These are phyloP conservation scores for Chaetomium sp. DNA, from an alignment of 2,329 filamentous ascomycete species.

Conservation along the genomic window DNA sequence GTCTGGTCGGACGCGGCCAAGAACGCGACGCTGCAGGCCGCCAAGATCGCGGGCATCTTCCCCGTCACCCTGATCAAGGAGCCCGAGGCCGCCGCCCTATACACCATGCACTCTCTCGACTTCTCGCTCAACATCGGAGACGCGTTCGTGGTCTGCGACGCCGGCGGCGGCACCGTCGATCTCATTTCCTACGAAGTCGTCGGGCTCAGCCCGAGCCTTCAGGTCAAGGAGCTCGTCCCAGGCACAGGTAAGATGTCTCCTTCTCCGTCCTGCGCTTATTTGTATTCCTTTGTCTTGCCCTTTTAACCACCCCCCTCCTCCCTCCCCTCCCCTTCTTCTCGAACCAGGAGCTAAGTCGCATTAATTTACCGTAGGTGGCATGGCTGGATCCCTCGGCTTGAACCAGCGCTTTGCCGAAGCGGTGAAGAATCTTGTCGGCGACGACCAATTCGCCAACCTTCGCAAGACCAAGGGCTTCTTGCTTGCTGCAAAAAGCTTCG, in stretches of 20 bases:
- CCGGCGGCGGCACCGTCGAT: background rate
- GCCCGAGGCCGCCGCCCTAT: background rate
- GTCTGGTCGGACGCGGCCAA: background rate
- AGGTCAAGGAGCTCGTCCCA: background rate
- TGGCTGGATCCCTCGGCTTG: background rate
- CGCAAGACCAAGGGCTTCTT: background rate
- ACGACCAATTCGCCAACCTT: background rate
- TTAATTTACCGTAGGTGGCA: background rate
- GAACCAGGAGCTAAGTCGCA: background rate
- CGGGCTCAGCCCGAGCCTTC: background rate
- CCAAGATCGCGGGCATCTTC: background rate
- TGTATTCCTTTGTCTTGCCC: background rate
- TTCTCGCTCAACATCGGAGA: background rate
- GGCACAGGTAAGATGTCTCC: background rate
- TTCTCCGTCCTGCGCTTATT: too few species aligned
- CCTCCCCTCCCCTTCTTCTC: background rate
- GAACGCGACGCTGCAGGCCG: background rate
- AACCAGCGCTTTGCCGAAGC: slow-evolving; percentile 1
- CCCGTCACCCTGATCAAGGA: background rate
- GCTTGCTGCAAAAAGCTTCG: background rate
- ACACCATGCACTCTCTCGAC: background rate
- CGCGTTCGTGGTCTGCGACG: background rate
- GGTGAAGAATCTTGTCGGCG: background rate
- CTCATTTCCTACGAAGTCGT: background rate
- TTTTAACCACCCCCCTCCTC: background rate